These are phyloP conservation scores for Bruguiera gymnorhiza DNA, from an alignment of 345 rosid species.

Conservation along the genomic window DNA sequence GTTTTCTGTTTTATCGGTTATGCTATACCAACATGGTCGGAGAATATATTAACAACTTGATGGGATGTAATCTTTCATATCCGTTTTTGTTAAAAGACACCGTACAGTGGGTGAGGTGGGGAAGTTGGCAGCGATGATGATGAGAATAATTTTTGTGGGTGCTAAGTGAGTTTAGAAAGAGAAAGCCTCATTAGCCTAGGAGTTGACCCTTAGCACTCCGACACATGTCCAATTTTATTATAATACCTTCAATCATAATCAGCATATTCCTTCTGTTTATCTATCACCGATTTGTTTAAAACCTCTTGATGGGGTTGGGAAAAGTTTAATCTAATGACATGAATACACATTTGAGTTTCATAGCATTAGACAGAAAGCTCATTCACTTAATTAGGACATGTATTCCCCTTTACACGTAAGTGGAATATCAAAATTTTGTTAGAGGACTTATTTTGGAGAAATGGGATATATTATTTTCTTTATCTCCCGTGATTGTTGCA, in stretches of 20 bases:
- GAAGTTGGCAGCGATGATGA: constrained; percentile 33
- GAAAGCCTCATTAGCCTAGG: constrained; percentile 11
- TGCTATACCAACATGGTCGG: neutral
- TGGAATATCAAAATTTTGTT: too few species aligned
- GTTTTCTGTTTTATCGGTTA: neutral
- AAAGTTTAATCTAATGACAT: neutral
- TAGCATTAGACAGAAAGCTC: too few species aligned
- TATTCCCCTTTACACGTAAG: too few species aligned
- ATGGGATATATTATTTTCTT: too few species aligned
- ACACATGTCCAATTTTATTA: neutral
- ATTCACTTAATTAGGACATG: too few species aligned
- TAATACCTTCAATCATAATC: constrained; percentile 13
- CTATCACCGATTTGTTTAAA: neutral
- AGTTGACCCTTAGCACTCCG: constrained; percentile 4
- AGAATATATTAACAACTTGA: neutral
- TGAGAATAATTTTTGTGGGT: constrained; percentile 16
- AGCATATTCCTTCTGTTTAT: constrained; percentile 9
- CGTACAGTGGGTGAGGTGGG: constrained; percentile 29
- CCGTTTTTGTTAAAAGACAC: constrained; percentile 7
- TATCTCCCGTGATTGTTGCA: too few species aligned
- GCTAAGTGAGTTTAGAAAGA: constrained; percentile 6
- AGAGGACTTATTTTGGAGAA: too few species aligned
- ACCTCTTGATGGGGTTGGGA: neutral
- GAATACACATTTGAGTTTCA: too few species aligned
- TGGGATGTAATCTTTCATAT: constrained; percentile 4